Percentiles rank a stretch among this genome's conserved stretches.
Evolutionary conservation across 176 grass and related monocot species (phyloP).

Genomic region (Aegilops umbellulata): DNA sequence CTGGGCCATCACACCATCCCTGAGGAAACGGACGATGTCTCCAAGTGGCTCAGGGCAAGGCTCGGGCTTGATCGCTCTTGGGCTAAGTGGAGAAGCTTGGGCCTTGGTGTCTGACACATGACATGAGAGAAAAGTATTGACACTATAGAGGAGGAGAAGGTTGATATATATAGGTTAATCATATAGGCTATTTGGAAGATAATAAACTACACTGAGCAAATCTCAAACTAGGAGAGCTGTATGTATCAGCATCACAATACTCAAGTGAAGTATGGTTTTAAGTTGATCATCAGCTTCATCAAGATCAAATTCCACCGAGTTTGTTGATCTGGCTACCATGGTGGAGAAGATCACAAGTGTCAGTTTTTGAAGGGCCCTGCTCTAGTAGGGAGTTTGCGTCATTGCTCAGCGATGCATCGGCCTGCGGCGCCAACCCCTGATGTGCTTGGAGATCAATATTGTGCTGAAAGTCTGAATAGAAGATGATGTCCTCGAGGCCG

Average conservation of each 20-base stretch:
- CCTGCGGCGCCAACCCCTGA: background rate
- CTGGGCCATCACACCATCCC: slow-evolving; percentile 88
- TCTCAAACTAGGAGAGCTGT: background rate
- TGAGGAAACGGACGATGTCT: slow-evolving; percentile 93
- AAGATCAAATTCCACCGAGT: background rate
- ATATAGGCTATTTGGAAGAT: background rate
- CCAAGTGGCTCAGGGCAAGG: slow-evolving; percentile 75
- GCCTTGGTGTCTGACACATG: slow-evolving; percentile 25
- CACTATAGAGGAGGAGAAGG: slow-evolving; percentile 41
- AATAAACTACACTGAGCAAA: background rate
- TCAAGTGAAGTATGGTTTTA: background rate
- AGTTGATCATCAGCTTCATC: background rate
- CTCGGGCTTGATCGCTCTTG: slow-evolving; percentile 64
- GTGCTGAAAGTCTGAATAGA: background rate
- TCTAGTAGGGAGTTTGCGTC: background rate
- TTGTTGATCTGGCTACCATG: background rate
- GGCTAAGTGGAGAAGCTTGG: slow-evolving; percentile 11
- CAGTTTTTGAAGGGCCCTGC: background rate
- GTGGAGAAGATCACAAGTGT: background rate
- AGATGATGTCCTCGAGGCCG: background rate
- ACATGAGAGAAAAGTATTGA: slow-evolving; percentile 23
- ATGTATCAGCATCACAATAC: no score
- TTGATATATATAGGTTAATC: slow-evolving; percentile 28
- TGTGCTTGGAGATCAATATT: background rate
- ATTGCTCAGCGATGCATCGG: background rate